Evolutionary conservation across 2,329 filamentous ascomycete species (phyloP).

Genomic region (Cercospora canescens): DNA sequence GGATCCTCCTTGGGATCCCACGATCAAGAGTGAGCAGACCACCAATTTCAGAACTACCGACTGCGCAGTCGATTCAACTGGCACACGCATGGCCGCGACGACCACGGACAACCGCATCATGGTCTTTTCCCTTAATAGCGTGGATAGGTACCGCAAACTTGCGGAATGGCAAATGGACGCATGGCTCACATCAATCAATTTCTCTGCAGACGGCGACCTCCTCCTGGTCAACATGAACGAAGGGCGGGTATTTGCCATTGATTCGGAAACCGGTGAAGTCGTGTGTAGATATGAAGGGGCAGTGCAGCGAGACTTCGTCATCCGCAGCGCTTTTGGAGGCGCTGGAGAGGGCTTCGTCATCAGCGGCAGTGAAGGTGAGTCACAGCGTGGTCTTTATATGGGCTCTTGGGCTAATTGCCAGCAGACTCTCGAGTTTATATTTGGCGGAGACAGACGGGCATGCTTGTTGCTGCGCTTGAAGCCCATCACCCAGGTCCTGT

Average conservation of each 20-base stretch:
- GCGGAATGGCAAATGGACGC: constrained; percentile 70
- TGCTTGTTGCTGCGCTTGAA: constrained; percentile 71
- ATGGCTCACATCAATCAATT: constrained; percentile 74
- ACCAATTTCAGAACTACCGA: constrained; percentile 78
- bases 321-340: constrained; percentile 82
- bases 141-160: constrained; percentile 67
- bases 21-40: constrained; percentile 55
- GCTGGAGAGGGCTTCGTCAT: constrained; percentile 89
- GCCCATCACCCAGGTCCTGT: constrained; percentile 76
- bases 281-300: constrained; percentile 76
- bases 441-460: constrained; percentile 84
- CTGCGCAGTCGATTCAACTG: constrained; percentile 78
- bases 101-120: constrained; percentile 70
- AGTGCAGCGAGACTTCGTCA: constrained; percentile 72
- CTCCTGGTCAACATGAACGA: constrained; percentile 81
- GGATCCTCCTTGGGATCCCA: constrained; percentile 49
- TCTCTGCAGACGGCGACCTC: constrained; percentile 77
- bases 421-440: constrained; percentile 73
- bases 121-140: constrained; percentile 69
- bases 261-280: constrained; percentile 70
- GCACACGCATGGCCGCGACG: constrained; percentile 75
- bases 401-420: not conserved
- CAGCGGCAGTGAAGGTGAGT: constrained; percentile 81
- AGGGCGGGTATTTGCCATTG: constrained; percentile 74
- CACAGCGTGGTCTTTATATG: not conserved